Evolutionary conservation across 495 filamentous ascomycete species (phyloP).

Genomic region (Tuber brumale): DNA sequence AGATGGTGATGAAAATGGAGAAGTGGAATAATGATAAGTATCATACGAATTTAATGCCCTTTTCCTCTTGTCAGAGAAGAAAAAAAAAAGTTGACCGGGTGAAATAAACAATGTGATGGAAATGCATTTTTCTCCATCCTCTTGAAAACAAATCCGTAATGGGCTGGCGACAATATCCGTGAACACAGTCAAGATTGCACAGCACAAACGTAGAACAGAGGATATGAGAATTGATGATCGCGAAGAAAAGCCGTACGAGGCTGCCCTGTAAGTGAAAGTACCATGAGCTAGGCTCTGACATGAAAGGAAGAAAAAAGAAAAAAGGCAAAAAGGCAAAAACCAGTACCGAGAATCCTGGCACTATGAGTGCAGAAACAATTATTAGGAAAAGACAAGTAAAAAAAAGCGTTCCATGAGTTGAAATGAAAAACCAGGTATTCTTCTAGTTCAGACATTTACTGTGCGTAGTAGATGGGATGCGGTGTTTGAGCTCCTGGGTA

Average conservation of each 20-base stretch:
- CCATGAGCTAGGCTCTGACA: conserved; percentile 6
- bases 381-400: conserved; percentile 8
- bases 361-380: conserved; percentile 12
- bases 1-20: neutral
- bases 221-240: neutral
- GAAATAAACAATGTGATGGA: neutral
- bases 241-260: neutral
- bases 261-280: neutral
- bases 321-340: conserved; percentile 11
- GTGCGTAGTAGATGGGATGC: conserved; percentile 61
- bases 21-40: neutral
- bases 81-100: neutral
- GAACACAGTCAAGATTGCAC: neutral
- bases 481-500: conserved; percentile 54
- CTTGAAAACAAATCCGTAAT: neutral
- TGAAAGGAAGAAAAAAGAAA: conserved; percentile 19
- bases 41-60: neutral
- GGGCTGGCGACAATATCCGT: neutral
- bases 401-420: neutral
- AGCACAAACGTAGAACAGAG: neutral
- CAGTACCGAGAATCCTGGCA: conserved; percentile 5
- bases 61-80: neutral
- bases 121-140: neutral
- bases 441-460: conserved; percentile 42
- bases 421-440: neutral